phyloP scores from a whole-genome alignment of 2,329 filamentous ascomycete species.

The Elsinoe fawcettii region DNA sequence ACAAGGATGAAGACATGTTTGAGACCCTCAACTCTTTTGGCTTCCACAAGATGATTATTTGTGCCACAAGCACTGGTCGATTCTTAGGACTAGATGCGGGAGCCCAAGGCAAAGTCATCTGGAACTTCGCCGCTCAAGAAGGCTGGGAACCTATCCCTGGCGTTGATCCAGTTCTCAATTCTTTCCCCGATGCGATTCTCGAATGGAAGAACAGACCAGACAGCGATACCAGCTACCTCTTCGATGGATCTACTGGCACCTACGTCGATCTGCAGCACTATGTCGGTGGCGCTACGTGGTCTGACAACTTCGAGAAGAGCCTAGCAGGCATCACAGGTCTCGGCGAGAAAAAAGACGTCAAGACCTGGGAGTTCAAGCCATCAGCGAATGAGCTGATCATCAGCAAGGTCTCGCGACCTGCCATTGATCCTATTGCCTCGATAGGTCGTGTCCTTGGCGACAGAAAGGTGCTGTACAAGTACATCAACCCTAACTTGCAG shows the following conservation, averaged over 20 bases:
- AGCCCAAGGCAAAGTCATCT: conserved; percentile 64
- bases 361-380: conserved; percentile 67
- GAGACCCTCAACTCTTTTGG: conserved; percentile 70
- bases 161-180: conserved; percentile 13
- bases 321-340: conserved; percentile 4
- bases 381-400: conserved; percentile 59
- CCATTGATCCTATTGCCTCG: conserved; percentile 82
- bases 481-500: conserved; percentile 79
- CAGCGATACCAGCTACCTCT: not conserved
- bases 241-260: conserved; percentile 12
- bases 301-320: conserved; percentile 5
- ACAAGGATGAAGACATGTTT: conserved; percentile 29
- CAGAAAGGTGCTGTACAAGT: conserved; percentile 93
- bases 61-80: conserved; percentile 71
- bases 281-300: not conserved
- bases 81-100: conserved; percentile 74
- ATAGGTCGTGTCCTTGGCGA: conserved; percentile 91
- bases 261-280: not conserved
- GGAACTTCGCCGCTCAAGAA: conserved; percentile 54
- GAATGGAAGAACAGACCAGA: conserved; percentile 19
- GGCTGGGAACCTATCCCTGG: conserved; percentile 6
- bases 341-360: not conserved
- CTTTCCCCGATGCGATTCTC: conserved; percentile 16
- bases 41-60: conserved; percentile 74
- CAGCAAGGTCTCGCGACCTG: conserved; percentile 57